Conservation (phyloP, 768 basidiomycete species). For the Trametopsis cervina region DNA sequence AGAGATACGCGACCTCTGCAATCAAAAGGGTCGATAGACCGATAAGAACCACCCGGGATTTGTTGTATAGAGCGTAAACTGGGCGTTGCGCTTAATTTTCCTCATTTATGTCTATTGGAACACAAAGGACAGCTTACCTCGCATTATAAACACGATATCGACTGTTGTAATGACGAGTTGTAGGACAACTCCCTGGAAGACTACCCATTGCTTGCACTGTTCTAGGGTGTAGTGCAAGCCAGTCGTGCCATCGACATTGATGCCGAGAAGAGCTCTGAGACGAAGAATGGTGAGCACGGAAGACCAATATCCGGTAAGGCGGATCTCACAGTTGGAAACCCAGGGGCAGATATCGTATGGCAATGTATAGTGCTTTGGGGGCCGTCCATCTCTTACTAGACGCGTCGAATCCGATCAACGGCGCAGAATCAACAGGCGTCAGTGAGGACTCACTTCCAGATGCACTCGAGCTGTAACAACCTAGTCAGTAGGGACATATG, state of each 20-base stretch:
- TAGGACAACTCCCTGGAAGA: conserved; percentile 16
- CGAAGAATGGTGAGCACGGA: not conserved
- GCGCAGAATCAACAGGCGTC: not conserved
- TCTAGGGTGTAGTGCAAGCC: conserved; percentile 13
- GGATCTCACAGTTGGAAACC: conserved; percentile 15
- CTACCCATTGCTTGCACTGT: conserved; percentile 18
- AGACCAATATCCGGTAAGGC: not conserved
- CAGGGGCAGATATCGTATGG: conserved; percentile 19
- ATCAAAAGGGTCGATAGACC: conserved; percentile 14
- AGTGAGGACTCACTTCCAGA: conserved; percentile 17
- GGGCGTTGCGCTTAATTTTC: not conserved
- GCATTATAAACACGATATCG: conserved; percentile 20
- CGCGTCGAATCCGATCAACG: no score
- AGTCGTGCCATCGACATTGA: conserved; percentile 19
- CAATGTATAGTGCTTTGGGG: conserved; percentile 17
- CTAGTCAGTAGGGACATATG: not conserved
- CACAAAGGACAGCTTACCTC: conserved; percentile 13
- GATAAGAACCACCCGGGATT: conserved; percentile 9
- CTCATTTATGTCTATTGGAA: no score
- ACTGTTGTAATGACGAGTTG: conserved; percentile 21
- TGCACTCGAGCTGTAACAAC: conserved; percentile 15
- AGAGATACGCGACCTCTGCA: conserved; percentile 12
- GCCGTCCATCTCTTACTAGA: conserved; percentile 16
- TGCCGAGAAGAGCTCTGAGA: conserved; percentile 16
- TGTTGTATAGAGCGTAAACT: conserved; percentile 21